Evolutionary conservation across 306 rosid genomes (phyloP), one percentile per base, ranked within the genome.

Genomic region (Cucurbita argyrosperma): DNA sequence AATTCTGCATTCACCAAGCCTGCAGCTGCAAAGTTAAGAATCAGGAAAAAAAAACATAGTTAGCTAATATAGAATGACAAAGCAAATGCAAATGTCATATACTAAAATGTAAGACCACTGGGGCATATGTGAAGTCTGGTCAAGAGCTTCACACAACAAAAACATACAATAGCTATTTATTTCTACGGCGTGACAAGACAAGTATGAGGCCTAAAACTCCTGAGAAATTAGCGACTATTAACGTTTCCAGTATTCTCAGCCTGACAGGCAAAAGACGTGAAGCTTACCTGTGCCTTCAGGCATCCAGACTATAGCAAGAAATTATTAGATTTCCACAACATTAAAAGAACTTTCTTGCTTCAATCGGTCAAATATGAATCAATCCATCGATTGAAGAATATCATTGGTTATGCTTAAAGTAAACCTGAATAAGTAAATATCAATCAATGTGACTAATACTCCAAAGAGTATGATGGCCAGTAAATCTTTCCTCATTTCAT

Each of bases 1-100:
- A 55, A 94, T 78, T 83, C 97, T 84, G 83, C 96, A 84, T 53
- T 91, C 98, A 23, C 98, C 95, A 23, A 90, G 87, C 90, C 76
- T 86, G 79, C 97, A 90, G 75, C 98, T 94, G 90, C 85, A 68
- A 75, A 30, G 52, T 30, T 65, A 37, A 65, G 23, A 63, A 50
- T 37, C 38, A 77, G 1, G 21, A 45, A 23, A 35, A 35, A 63
- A 58, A 72, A 18, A 12, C 64, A 5, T 2, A 14, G 40, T 23
- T 58, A 11, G 64, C 30, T 26, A 37, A 62, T 62, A 62, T 10
- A 62, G 5, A 62, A 3, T 38, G 23, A 21, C 46, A 62, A 38
- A 62, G 68, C 68, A 62, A 26, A 26, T 26, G 59, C 30, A 30
- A 15, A 70, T 8, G 50, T 26, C 59, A 30, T 50, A 68, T 4